A percentile compares a stretch with the other conserved stretches of the same genome.
phyloP scores from a whole-genome alignment of 768 basidiomycete genomes.

The Termitomyces sp. region DNA sequence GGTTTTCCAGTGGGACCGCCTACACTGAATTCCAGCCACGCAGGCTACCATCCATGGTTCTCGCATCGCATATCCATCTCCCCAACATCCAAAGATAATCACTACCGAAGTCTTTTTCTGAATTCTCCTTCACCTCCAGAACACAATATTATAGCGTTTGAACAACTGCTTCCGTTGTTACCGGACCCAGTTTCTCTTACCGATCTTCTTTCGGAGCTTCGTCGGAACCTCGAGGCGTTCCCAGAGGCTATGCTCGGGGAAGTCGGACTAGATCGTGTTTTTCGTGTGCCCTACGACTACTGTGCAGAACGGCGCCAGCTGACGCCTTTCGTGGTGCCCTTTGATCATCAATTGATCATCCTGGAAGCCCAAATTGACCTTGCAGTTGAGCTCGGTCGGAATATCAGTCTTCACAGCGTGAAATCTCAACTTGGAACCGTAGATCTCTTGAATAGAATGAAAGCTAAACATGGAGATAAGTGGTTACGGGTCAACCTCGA shows the following conservation, averaged over 20 bases:
- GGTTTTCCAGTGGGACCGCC: conserved; percentile 7
- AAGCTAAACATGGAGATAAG: conserved; percentile 44
- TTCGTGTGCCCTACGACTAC: conserved; percentile 64
- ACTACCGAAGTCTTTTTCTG: conserved; percentile 73
- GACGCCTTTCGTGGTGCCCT: conserved; percentile 73
- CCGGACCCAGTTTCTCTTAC: conserved; percentile 67
- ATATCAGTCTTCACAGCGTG: conserved; percentile 86
- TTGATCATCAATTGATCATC: conserved; percentile 77
- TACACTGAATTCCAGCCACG: conserved; percentile 5
- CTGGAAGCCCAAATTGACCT: conserved; percentile 80
- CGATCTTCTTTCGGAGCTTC: conserved; percentile 56
- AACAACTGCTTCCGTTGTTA: conserved; percentile 53
- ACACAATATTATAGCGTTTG: conserved; percentile 38
- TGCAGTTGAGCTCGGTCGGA: conserved; percentile 74
- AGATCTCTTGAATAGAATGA: conserved; percentile 58
- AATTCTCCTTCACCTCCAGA: conserved; percentile 16
- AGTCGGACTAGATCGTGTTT: conserved; percentile 82
- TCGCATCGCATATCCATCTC: conserved; percentile 64
- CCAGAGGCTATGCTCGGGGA: conserved; percentile 86
- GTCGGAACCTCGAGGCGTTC: conserved; percentile 51
- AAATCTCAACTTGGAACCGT: conserved; percentile 66
- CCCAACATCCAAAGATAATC: conserved; percentile 52
- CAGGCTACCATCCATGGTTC: conserved; percentile 96
- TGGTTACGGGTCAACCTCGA: conserved; percentile 77
- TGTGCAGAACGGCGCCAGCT: conserved; percentile 45